These are phyloP conservation scores for Hanseniaspora lindneri DNA, from an alignment of 805 yeast genomes.

Conservation along the genomic window DNA sequence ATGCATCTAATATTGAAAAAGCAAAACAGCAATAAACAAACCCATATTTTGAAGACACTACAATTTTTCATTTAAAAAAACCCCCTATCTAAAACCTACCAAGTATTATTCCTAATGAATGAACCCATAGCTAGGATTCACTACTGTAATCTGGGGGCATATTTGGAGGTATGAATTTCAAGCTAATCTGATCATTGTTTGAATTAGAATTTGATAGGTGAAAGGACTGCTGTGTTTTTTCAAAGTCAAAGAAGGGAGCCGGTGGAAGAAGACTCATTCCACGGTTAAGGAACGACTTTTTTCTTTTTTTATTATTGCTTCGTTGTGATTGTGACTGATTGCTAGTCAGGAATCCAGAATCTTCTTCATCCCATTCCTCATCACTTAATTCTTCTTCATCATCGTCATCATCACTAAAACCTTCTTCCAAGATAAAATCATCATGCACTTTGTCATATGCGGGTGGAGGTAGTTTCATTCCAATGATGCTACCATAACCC, in stretches of 20 bases:
- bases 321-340: neutral
- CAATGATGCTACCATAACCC: conserved; percentile 89
- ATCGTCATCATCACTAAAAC: conserved; percentile 24
- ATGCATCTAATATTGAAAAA: neutral
- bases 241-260: conserved; percentile 31
- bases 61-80: neutral
- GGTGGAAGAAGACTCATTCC: conserved; percentile 19
- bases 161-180: conserved; percentile 28
- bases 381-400: conserved; percentile 19
- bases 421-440: conserved; percentile 62
- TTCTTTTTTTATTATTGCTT: conserved; percentile 2
- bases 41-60: neutral
- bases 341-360: neutral
- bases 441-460: conserved; percentile 69
- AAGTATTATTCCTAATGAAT: too few relatives aligned
- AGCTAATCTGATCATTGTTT: conserved; percentile 26
- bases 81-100: neutral
- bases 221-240: conserved; percentile 19
- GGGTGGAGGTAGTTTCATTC: conserved; percentile 86
- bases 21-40: neutral
- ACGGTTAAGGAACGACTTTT: conserved; percentile 2
- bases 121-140: conserved; percentile 17
- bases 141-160: conserved; percentile 32
- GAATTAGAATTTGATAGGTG: neutral
- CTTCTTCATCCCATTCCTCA: conserved; percentile 11